phyloP scores from a whole-genome alignment of 768 basidiomycete species.

The Mrakia frigida region DNA sequence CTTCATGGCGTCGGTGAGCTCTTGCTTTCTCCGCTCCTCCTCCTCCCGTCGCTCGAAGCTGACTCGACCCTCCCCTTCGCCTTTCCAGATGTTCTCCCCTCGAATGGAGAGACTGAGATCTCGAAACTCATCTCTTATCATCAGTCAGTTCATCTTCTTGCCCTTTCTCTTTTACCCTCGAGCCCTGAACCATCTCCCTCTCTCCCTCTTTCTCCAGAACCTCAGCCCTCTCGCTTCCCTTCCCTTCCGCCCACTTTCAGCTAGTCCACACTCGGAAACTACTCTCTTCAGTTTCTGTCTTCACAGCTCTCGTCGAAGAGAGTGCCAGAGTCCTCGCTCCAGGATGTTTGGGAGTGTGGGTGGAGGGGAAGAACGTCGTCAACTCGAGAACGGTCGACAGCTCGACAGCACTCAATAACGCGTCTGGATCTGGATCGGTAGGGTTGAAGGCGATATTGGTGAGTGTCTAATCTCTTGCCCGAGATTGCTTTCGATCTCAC shows the following conservation, averaged over 20 bases:
- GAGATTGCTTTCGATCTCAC: too few species aligned
- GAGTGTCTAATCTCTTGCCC: background rate
- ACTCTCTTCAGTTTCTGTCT: background rate
- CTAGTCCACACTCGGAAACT: background rate
- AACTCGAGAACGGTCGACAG: background rate
- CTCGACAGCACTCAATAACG: background rate
- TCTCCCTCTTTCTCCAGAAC: background rate
- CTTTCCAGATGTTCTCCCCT: background rate
- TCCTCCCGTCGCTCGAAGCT: background rate
- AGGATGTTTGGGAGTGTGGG: background rate
- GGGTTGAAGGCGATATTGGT: background rate
- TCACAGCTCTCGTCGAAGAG: background rate
- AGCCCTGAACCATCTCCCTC: background rate
- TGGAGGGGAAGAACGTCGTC: constrained; percentile 3
- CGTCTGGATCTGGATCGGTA: background rate
- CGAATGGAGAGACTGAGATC: too few species aligned
- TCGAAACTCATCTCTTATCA: background rate
- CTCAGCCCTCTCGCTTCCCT: constrained; percentile 1
- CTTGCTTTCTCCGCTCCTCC: background rate
- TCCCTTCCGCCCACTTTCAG: background rate
- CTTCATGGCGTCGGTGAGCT: constrained; percentile 9
- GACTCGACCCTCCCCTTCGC: background rate
- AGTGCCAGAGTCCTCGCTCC: background rate
- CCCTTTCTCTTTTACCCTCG: background rate
- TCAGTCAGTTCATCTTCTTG: background rate